phyloP scores from a whole-genome alignment of 192 early-diverging fungal species.

The Gigaspora rosea region DNA sequence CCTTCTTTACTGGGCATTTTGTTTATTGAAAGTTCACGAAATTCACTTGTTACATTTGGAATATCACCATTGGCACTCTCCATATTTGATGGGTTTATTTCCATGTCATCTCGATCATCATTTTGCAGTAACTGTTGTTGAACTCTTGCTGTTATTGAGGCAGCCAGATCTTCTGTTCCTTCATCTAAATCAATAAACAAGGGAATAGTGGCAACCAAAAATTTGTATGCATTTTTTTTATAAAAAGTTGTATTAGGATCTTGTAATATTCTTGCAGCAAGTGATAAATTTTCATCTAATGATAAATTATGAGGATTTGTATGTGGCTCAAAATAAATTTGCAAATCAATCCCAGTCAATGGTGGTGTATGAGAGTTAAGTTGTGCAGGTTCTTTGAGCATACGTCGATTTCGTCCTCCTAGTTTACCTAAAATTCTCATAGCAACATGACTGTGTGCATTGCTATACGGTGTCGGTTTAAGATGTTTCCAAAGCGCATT shows the following conservation, averaged over 20 bases:
- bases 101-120: constrained; percentile 2
- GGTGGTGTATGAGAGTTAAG: constrained; percentile 46
- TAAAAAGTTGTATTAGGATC: constrained; percentile 54
- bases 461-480: constrained; percentile 82
- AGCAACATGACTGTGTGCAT: constrained; percentile 78
- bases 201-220: constrained; percentile 66
- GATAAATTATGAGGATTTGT: constrained; percentile 52
- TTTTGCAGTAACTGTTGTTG: constrained; percentile 34
- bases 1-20: constrained; percentile 48
- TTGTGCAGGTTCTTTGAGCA: constrained; percentile 73
- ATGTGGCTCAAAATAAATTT: constrained; percentile 59
- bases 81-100: neutral
- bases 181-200: constrained; percentile 68
- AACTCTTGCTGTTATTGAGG: constrained; percentile 30
- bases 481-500: constrained; percentile 90
- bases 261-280: constrained; percentile 59
- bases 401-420: constrained; percentile 93
- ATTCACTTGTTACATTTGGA: neutral
- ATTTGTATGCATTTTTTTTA: constrained; percentile 63
- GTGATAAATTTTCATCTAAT: constrained; percentile 58
- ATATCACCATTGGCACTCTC: constrained; percentile 40
- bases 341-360: constrained; percentile 60
- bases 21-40: constrained; percentile 1
- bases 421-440: constrained; percentile 95
- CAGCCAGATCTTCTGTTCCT: constrained; percentile 46